Conservation (phyloP, 352 stramenopile species). For the Globisporangium nagaii region DNA sequence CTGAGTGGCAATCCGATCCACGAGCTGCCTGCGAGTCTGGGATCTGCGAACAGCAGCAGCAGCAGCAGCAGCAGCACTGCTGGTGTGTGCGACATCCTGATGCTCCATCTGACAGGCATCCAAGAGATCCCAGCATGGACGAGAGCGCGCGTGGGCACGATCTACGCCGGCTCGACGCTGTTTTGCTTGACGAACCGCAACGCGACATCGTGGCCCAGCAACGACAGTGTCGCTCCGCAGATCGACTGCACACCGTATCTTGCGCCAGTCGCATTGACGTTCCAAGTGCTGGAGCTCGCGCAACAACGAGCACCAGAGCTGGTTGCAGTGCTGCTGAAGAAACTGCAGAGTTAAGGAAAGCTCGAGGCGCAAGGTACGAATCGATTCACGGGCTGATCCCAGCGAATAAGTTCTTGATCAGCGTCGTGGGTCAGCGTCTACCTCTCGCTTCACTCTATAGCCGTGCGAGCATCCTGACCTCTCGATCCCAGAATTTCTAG, state of each 20-base stretch:
- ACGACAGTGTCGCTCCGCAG: neutral
- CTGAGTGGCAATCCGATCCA: neutral
- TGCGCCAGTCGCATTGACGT: neutral
- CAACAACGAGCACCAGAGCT: neutral
- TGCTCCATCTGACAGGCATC: neutral
- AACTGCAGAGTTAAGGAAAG: neutral
- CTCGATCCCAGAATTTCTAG: too few relatives aligned
- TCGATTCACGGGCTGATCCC: neutral
- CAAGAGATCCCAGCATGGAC: neutral
- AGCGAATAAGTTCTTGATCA: too few relatives aligned
- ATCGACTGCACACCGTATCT: neutral
- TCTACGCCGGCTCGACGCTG: neutral
- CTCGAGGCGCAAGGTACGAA: too few relatives aligned
- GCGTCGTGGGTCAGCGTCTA: too few relatives aligned
- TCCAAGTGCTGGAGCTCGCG: neutral
- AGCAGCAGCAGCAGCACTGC: neutral
- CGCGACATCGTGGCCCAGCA: neutral
- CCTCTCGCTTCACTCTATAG: too few relatives aligned
- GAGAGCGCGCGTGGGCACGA: neutral
- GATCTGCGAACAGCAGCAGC: neutral
- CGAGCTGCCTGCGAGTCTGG: neutral
- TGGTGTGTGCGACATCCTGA: neutral
- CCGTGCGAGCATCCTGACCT: too few relatives aligned
- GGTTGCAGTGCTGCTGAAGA: neutral
- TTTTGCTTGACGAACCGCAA: neutral